Evolutionary conservation across 805 yeast genomes (phyloP).

Genomic region (Candida xiaguanensis): DNA sequence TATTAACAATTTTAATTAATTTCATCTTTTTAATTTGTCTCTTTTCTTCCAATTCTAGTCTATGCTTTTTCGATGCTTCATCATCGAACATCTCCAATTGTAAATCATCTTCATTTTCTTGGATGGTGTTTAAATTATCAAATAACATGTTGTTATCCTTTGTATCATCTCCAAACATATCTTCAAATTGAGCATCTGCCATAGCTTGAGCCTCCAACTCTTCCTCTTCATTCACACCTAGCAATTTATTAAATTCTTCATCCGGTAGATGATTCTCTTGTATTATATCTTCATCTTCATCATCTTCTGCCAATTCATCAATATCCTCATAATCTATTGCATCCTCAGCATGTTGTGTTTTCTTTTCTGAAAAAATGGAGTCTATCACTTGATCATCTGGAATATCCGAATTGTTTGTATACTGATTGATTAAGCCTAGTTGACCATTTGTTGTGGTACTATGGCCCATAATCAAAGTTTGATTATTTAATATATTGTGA

Average conservation of each 20-base stretch:
- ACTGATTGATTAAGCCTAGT: conserved; percentile 13
- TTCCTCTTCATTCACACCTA: conserved; percentile 14
- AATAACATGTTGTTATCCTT: conserved; percentile 19
- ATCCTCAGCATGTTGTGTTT: conserved; percentile 75
- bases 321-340: conserved; percentile 94
- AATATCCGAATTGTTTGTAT: conserved; percentile 20
- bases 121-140: conserved; percentile 11
- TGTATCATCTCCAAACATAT: conserved; percentile 28
- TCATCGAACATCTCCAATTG: conserved; percentile 21
- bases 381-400: conserved; percentile 38
- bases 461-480: conserved; percentile 7
- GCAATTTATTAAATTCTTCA: conserved; percentile 23
- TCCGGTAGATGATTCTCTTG: conserved; percentile 7
- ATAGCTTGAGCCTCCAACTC: conserved; percentile 23
- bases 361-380: conserved; percentile 31
- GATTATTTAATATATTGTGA: conserved; percentile 2
- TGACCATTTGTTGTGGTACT: conserved; percentile 2
- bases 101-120: conserved; percentile 20
- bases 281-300: conserved; percentile 26
- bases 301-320: conserved; percentile 85
- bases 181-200: conserved; percentile 40
- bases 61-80: conserved; percentile 15
- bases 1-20: conserved; percentile 23
- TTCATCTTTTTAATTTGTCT: conserved; percentile 25
- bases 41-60: conserved; percentile 17